These are phyloP conservation scores for Peribolospora baueri DNA, from an alignment of 768 basidiomycete species.

Conservation along the genomic window DNA sequence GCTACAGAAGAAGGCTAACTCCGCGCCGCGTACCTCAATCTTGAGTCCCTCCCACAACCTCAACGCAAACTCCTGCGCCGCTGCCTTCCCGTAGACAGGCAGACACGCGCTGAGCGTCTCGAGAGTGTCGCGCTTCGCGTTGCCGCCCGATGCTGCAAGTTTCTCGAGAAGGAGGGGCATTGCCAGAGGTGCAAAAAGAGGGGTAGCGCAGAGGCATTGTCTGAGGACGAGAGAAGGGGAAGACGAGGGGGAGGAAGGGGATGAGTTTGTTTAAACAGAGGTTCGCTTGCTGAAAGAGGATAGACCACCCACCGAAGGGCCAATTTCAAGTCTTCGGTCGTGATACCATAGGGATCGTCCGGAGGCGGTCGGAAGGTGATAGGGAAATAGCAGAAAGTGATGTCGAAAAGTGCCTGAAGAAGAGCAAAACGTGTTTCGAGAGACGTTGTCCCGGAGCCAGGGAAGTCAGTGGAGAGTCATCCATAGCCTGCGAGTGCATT, in stretches of 20 bases:
- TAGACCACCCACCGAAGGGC: conserved; percentile 30
- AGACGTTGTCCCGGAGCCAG: not conserved
- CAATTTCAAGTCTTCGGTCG: conserved; percentile 54
- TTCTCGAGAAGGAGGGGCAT: conserved; percentile 81
- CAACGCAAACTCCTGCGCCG: conserved; percentile 36
- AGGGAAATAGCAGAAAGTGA: conserved; percentile 94
- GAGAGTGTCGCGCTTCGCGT: conserved; percentile 68
- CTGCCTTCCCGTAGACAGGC: conserved; percentile 51
- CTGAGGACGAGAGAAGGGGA: conserved; percentile 20
- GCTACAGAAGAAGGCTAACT: not conserved
- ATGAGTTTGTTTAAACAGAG: not conserved
- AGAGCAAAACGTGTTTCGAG: not conserved
- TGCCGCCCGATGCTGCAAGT: conserved; percentile 50
- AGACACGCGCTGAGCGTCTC: conserved; percentile 51
- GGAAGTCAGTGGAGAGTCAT: not conserved
- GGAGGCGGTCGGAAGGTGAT: conserved; percentile 88
- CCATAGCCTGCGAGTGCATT: too few relatives aligned
- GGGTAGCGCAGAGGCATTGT: conserved; percentile 48
- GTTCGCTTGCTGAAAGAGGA: not conserved
- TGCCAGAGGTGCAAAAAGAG: conserved; percentile 58
- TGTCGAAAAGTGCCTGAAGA: conserved; percentile 60
- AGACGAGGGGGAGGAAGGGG: not conserved
- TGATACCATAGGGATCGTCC: conserved; percentile 80
- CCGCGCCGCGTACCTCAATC: conserved; percentile 38
- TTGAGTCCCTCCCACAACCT: conserved; percentile 81